Conservation (phyloP, 306 rosid species). For the Lathyrus sativus region DNA sequence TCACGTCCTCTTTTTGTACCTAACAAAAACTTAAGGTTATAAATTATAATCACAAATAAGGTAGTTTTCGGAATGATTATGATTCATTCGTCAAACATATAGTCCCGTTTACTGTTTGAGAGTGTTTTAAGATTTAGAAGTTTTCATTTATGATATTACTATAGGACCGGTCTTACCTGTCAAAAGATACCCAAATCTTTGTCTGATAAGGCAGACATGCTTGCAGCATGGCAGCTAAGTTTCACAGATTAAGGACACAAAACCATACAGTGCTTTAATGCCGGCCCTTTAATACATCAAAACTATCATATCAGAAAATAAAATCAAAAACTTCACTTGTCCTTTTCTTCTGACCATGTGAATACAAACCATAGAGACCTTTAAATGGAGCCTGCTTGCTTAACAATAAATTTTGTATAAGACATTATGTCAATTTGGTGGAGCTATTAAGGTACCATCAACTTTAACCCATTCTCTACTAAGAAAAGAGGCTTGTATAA, state of each 20-base stretch:
- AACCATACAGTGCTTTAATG: conserved; percentile 41
- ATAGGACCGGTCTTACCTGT: conserved; percentile 47
- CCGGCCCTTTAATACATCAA: conserved; percentile 48
- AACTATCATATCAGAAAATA: neutral
- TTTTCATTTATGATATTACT: conserved; percentile 27
- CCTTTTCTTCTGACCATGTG: conserved; percentile 59
- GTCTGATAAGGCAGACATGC: conserved; percentile 68
- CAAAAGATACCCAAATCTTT: conserved; percentile 82
- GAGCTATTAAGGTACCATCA: no score
- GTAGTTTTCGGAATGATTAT: conserved; percentile 29
- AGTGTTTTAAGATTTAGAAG: conserved; percentile 11
- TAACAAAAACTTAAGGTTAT: conserved; percentile 26
- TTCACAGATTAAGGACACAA: conserved; percentile 63
- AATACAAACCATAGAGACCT: conserved; percentile 44
- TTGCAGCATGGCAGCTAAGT: conserved; percentile 57
- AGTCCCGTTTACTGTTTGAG: neutral
- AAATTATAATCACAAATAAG: conserved; percentile 34
- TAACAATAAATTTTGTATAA: conserved; percentile 34
- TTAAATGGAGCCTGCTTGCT: conserved; percentile 38
- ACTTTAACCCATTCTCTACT: no score
- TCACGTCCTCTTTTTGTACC: conserved; percentile 17
- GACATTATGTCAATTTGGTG: neutral
- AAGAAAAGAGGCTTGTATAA: no score
- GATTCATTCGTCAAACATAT: conserved; percentile 32
- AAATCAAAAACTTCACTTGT: conserved; percentile 48